Conservation (phyloP, 2,329 filamentous ascomycete genomes). For the Colletotrichum siamense region DNA sequence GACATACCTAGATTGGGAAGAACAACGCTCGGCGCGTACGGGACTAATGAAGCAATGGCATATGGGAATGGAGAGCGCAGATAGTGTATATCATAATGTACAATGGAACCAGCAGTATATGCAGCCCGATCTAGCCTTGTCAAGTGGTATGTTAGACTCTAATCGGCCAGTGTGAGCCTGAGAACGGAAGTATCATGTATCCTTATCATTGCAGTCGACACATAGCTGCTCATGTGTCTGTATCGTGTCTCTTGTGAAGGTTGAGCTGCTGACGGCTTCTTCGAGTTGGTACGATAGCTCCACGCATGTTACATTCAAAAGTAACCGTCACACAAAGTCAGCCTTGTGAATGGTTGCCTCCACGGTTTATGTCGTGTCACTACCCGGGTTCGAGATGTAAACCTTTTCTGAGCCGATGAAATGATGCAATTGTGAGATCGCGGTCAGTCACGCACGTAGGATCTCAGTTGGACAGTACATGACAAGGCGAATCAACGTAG, state of each 20-base stretch:
- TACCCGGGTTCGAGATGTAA: neutral
- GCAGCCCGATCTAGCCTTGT: neutral
- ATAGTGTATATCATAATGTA: constrained; percentile 21
- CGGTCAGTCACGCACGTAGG: neutral
- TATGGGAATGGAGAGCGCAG: constrained; percentile 6
- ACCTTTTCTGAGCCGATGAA: neutral
- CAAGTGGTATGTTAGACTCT: neutral
- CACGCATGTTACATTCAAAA: neutral
- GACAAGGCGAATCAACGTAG: neutral
- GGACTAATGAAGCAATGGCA: constrained; percentile 5
- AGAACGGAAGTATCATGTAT: neutral
- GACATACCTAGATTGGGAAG: neutral
- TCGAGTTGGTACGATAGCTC: neutral
- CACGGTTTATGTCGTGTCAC: neutral
- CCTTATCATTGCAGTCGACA: neutral
- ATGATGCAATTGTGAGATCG: neutral
- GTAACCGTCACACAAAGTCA: no score
- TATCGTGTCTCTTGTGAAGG: neutral
- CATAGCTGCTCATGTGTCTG: neutral
- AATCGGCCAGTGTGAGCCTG: neutral
- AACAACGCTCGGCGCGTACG: neutral
- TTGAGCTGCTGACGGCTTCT: neutral
- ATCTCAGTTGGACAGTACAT: neutral
- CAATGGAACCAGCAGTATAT: neutral
- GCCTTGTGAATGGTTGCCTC: neutral